Evolutionary conservation across 2,329 filamentous ascomycete species (phyloP), one percentile per base, ranked within the genome.

Genomic region (Pseudocercospora musae): DNA sequence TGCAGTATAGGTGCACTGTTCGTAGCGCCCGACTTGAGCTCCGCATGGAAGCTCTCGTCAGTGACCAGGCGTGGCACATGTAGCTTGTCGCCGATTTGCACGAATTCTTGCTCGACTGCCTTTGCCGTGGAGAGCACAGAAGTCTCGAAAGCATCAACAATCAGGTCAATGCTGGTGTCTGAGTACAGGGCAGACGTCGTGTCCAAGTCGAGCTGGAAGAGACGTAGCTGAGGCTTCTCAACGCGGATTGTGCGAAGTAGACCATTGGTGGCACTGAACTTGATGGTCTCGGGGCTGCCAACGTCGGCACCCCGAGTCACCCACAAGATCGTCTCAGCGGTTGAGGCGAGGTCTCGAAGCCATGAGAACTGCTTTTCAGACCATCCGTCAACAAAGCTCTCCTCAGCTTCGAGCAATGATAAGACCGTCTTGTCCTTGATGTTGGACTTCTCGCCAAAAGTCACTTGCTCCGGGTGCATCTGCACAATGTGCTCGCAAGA

Each of bases 11-110:
- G 56, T 10, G 44, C 13, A 15, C 18, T 23, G 23, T 29, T 33
- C 8, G 56, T 5, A 49, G 42, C 37, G 11, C 56, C 56, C 29
- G 37, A 46, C 40, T 58, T 40, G 5, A 58, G 56, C 29, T 58
- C 56, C 9, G 56, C 56, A 44, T 58, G 56, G 42, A 58, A 58
- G 56, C 56, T 58, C 23, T 58, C 56, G 21, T 58, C 56, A n/a
- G 37, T 58, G 20, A 44, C 56, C 15, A 58, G 42, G 40, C 56
- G 56, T 29, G 56, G 56, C 15, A 58, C 56, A 18, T 46, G 44
- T 9, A 58, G 40, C 40, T 58, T 49, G 56, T 49, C 42, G 23
- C 56, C 56, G 11, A 58, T 49, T 9, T 58, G 56, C 15, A 58
- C 56, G 20, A 58, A 27, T 29, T 58, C 56, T 25, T 58, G 56